phyloP scores from a whole-genome alignment of 495 filamentous ascomycete species.

The Trypethelium eluteriae region DNA sequence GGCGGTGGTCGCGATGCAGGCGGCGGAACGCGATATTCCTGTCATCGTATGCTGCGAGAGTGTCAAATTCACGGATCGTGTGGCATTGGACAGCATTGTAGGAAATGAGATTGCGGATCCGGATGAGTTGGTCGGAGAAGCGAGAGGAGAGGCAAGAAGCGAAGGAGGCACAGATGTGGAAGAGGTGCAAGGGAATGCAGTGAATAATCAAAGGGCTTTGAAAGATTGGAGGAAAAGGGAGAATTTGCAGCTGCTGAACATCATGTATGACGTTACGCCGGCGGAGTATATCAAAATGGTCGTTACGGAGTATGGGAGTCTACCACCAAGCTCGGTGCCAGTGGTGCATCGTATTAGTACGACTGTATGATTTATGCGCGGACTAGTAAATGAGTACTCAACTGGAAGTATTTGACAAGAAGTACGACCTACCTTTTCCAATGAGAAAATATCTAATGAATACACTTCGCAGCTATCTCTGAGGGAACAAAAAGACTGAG shows the following conservation, averaged over 20 bases:
- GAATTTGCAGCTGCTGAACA: conserved; percentile 65
- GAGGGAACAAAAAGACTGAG: too few species aligned
- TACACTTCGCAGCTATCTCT: too few species aligned
- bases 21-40: conserved; percentile 62
- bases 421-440: background rate
- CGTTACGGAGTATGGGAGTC: conserved; percentile 80
- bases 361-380: conserved; percentile 17
- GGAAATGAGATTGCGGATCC: conserved; percentile 78
- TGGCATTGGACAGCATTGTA: conserved; percentile 83
- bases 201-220: conserved; percentile 31
- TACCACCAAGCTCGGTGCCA: conserved; percentile 78
- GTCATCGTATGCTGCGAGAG: conserved; percentile 91
- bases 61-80: conserved; percentile 89
- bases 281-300: conserved; percentile 80
- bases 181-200: conserved; percentile 22
- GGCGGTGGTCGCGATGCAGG: conserved; percentile 79
- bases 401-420: background rate
- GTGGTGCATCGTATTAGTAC: conserved; percentile 48
- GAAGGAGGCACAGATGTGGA: conserved; percentile 23
- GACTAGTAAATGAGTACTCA: background rate
- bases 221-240: conserved; percentile 53
- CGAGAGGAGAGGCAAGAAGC: conserved; percentile 35
- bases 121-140: conserved; percentile 50
- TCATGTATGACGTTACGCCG: conserved; percentile 93
- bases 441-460: too few species aligned